Conservation (phyloP, 2,329 filamentous ascomycete species). For the Aureobasidium zeae region DNA sequence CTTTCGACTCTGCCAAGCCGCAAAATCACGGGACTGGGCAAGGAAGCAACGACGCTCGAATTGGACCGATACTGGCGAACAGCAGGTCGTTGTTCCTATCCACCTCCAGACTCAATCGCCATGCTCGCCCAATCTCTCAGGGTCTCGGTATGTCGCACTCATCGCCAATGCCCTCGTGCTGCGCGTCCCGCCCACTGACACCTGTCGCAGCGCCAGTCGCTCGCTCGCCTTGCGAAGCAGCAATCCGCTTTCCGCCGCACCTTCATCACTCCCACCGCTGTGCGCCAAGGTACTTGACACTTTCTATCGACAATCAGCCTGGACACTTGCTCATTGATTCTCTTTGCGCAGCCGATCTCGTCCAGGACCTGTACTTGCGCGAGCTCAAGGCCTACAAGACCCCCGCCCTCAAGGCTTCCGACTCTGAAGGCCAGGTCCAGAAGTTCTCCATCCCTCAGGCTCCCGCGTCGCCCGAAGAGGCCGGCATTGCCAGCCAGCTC, state of each 20-base stretch:
- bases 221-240: constrained; percentile 52
- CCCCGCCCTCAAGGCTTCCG: constrained; percentile 69
- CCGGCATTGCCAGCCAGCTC: constrained; percentile 82
- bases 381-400: constrained; percentile 95
- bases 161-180: constrained; percentile 1
- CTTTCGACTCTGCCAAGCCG: background rate
- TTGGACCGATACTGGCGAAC: constrained; percentile 3
- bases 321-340: constrained; percentile 12
- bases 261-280: constrained; percentile 52
- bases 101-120: constrained; percentile 22
- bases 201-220: constrained; percentile 46
- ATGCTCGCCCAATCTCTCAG: constrained; percentile 55
- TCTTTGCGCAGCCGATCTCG: constrained; percentile 68
- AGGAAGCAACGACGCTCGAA: background rate
- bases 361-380: constrained; percentile 95
- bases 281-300: constrained; percentile 49
- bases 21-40: background rate
- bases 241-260: constrained; percentile 50
- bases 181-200: constrained; percentile 21
- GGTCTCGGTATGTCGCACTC: constrained; percentile 46
- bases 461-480: constrained; percentile 84
- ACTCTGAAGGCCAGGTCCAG: constrained; percentile 84
- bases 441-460: constrained; percentile 73
- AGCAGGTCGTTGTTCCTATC: constrained; percentile 6
- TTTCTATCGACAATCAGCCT: background rate